These are phyloP conservation scores for Stereocaulon alpinum DNA, from an alignment of 495 filamentous ascomycete genomes.

Conservation along the genomic window DNA sequence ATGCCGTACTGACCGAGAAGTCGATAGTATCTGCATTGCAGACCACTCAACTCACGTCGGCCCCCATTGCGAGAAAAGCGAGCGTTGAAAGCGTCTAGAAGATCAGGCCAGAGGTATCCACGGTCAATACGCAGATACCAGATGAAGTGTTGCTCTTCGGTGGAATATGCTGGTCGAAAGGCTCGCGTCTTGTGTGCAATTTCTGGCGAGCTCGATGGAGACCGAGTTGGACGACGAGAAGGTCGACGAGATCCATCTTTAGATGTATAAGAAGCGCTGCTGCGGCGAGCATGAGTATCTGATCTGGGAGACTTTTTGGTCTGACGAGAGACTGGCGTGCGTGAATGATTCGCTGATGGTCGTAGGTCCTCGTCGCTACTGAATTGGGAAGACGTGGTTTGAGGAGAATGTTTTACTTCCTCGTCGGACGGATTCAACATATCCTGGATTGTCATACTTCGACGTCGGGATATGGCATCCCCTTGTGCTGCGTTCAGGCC, in stretches of 20 bases:
- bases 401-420: not conserved
- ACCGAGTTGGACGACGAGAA: not conserved
- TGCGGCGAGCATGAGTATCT: not conserved
- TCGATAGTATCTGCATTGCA: slow-evolving; percentile 48
- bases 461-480: slow-evolving; percentile 8
- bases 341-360: not conserved
- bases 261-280: not conserved
- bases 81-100: slow-evolving; percentile 39
- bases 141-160: slow-evolving; percentile 46
- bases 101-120: slow-evolving; percentile 42
- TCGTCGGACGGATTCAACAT: slow-evolving; percentile 18
- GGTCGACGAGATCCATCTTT: slow-evolving; percentile 1
- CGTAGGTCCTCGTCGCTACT: slow-evolving; percentile 2
- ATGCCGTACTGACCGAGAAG: slow-evolving; percentile 37
- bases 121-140: slow-evolving; percentile 48
- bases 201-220: slow-evolving; percentile 1
- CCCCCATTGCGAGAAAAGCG: slow-evolving; percentile 36
- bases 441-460: slow-evolving; percentile 19
- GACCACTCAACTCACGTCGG: slow-evolving; percentile 24
- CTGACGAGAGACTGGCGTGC: not conserved
- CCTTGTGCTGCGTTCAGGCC: not conserved
- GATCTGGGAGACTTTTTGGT: not conserved
- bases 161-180: slow-evolving; percentile 29
- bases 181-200: not conserved
- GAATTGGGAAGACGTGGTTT: not conserved